Conservation (phyloP, 2,329 filamentous ascomycete genomes). For the Aspergillus flavus region DNA sequence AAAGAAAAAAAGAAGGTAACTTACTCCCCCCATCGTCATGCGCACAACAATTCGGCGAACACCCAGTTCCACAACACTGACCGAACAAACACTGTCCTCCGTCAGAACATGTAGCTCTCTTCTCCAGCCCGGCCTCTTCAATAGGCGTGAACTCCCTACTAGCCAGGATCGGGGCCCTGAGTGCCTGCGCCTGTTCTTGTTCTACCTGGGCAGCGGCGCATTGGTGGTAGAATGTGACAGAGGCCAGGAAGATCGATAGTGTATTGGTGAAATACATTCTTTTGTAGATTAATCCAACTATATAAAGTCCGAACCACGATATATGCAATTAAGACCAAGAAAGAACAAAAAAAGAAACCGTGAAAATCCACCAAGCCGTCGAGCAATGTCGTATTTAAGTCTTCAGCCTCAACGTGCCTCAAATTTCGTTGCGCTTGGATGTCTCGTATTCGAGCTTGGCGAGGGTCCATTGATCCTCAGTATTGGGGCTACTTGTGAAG, state of each 20-base stretch:
- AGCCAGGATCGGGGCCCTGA: background rate
- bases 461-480: background rate
- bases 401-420: background rate
- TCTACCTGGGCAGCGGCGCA: background rate
- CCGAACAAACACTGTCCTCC: conserved; percentile 10
- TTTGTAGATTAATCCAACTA: background rate
- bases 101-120: conserved; percentile 11
- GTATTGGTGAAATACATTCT: conserved; percentile 2
- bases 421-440: background rate
- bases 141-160: background rate
- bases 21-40: conserved; percentile 14
- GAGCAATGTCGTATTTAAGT: too few species aligned
- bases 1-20: too few species aligned
- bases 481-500: background rate
- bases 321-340: background rate
- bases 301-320: background rate
- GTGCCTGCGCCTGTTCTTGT: background rate
- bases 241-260: background rate
- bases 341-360: background rate
- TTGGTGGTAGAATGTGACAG: background rate
- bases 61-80: conserved; percentile 14
- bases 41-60: conserved; percentile 16
- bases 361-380: too few species aligned
- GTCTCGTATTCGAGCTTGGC: conserved; percentile 2
- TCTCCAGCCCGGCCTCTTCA: conserved; percentile 5